A percentile compares a stretch with the other conserved stretches of the same genome.
Conservation (phyloP, 2,329 filamentous ascomycete genomes). For the Capronia epimyces region DNA sequence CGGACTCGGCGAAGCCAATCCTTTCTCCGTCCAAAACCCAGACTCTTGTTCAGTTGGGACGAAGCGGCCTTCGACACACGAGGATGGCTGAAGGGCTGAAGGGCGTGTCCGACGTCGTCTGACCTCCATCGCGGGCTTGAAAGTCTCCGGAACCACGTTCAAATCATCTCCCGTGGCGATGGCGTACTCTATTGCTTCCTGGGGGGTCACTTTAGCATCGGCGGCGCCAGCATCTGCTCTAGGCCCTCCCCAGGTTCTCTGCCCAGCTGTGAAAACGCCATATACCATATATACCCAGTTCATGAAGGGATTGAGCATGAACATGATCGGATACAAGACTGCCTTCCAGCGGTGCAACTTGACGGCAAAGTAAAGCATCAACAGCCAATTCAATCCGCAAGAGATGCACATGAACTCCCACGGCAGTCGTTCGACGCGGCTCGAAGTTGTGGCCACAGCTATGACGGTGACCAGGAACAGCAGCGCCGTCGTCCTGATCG, state of each 20-base stretch:
- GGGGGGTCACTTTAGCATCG: slow-evolving; percentile 67
- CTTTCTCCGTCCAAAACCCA: slow-evolving; percentile 50
- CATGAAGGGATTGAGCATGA: slow-evolving; percentile 89
- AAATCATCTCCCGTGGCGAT: slow-evolving; percentile 76
- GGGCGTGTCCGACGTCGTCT: slow-evolving; percentile 33
- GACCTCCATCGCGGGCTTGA: slow-evolving; percentile 48
- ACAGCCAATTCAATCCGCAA: slow-evolving; percentile 82
- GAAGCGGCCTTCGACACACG: slow-evolving; percentile 72
- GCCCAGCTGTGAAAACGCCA: slow-evolving; percentile 88
- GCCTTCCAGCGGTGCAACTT: slow-evolving; percentile 87
- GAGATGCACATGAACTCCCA: slow-evolving; percentile 92
- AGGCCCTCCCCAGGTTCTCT: slow-evolving; percentile 92
- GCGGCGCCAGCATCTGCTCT: slow-evolving; percentile 81
- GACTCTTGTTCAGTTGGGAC: slow-evolving; percentile 62
- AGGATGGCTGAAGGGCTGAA: slow-evolving; percentile 61
- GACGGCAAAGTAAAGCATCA: slow-evolving; percentile 93
- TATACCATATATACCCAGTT: slow-evolving; percentile 99
- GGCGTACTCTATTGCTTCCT: slow-evolving; percentile 78
- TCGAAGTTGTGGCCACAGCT: slow-evolving; percentile 77
- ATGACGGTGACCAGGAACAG: slow-evolving; percentile 92
- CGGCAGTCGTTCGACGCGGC: slow-evolving; percentile 70
- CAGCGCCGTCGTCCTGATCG: slow-evolving; percentile 86
- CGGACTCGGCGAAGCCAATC: slow-evolving; percentile 6
- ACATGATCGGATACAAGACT: slow-evolving; percentile 93
- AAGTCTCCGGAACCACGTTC: slow-evolving; percentile 82